Percentiles rank a stretch among this genome's conserved stretches.
phyloP scores from a whole-genome alignment of 352 stramenopile genomes.

The Elongisporangium undulatum region DNA sequence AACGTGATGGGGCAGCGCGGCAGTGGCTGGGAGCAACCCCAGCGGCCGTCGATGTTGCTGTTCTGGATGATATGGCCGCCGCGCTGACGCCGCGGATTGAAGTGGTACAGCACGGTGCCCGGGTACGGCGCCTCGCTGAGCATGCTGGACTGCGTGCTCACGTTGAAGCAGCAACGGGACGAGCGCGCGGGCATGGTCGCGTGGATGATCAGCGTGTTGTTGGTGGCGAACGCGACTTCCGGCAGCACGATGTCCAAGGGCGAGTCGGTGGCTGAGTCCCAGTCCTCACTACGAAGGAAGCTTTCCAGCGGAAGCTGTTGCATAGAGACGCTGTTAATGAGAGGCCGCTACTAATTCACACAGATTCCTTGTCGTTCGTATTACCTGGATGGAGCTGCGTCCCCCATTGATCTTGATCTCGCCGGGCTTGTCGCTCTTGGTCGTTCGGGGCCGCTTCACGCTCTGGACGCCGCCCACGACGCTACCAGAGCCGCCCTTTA shows the following conservation, averaged over 20 bases:
- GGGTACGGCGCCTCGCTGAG: slow-evolving; percentile 64
- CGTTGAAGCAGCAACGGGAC: slow-evolving; percentile 71
- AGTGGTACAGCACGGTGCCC: slow-evolving; percentile 78
- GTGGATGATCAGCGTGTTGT: slow-evolving; percentile 84
- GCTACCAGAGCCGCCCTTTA: slow-evolving; percentile 64
- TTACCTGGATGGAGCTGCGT: slow-evolving; percentile 59
- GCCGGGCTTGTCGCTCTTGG: slow-evolving; percentile 67
- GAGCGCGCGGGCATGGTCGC: slow-evolving; percentile 59
- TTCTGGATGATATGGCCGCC: slow-evolving; percentile 75
- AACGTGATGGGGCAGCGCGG: slow-evolving; percentile 65
- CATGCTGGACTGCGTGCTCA: slow-evolving; percentile 70
- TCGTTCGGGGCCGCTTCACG: slow-evolving; percentile 57
- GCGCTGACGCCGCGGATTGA: slow-evolving; percentile 63
- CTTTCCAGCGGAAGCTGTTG: slow-evolving; percentile 58
- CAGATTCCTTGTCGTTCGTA: too few relatives aligned
- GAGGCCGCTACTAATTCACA: too few relatives aligned
- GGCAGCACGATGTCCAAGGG: slow-evolving; percentile 65
- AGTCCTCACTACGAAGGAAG: slow-evolving; percentile 73
- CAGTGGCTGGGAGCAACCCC: slow-evolving; percentile 65
- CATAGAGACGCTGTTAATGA: not conserved
- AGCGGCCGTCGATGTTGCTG: slow-evolving; percentile 78
- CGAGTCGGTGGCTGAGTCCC: slow-evolving; percentile 58
- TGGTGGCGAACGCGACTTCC: slow-evolving; percentile 73
- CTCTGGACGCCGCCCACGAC: slow-evolving; percentile 54
- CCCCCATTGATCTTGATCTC: slow-evolving; percentile 77